These are phyloP conservation scores for Backusella luteola DNA, from an alignment of 192 early-diverging fungal genomes.

Conservation along the genomic window DNA sequence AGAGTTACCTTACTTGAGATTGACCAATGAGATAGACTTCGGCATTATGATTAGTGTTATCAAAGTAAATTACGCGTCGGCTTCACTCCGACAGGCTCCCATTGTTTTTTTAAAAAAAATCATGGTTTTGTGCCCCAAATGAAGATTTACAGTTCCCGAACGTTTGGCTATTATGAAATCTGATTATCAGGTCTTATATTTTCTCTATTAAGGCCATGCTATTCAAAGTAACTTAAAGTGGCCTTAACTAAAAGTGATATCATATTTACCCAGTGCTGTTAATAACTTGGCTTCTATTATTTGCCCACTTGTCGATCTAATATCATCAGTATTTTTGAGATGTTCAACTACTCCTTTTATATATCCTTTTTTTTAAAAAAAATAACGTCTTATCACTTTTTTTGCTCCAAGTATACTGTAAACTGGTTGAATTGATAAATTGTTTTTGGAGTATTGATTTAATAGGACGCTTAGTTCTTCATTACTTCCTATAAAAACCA, in stretches of 20 bases:
- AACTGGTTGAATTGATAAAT: not conserved
- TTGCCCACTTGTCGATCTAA: not conserved
- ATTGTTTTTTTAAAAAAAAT: not conserved
- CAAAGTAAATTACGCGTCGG: conserved; percentile 10
- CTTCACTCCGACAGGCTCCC: conserved; percentile 1
- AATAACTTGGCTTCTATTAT: not conserved
- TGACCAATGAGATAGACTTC: not conserved
- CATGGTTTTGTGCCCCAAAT: conserved; percentile 2
- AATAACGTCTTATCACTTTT: too few species aligned
- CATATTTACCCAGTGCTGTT: not conserved
- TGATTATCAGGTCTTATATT: not conserved
- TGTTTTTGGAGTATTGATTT: too few species aligned
- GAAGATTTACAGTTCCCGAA: conserved; percentile 2
- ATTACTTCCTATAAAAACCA: not conserved
- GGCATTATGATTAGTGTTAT: conserved; percentile 5
- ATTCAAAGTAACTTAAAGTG: not conserved
- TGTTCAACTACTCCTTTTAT: not conserved
- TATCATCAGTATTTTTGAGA: not conserved
- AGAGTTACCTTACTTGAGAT: not conserved
- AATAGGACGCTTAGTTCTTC: not conserved
- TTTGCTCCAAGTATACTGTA: not conserved
- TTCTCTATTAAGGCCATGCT: not conserved
- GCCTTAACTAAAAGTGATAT: not conserved
- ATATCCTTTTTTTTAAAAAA: not conserved
- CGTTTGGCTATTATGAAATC: not conserved